These are phyloP conservation scores for Stagonosporopsis cucurbitacearum DNA, from an alignment of 2,329 filamentous ascomycete genomes.

Conservation along the genomic window DNA sequence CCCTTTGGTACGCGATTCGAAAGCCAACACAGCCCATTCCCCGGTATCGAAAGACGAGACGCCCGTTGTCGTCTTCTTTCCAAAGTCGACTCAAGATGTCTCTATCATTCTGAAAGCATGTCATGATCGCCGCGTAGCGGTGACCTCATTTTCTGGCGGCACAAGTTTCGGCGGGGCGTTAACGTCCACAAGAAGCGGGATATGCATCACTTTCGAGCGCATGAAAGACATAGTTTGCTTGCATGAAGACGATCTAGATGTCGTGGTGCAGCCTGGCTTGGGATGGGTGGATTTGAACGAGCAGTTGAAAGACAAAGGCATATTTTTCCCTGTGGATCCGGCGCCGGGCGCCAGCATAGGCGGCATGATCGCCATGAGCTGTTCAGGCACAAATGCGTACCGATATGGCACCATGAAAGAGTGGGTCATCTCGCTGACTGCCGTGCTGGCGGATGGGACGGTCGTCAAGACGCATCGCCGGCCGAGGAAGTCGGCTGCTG, in stretches of 20 bases:
- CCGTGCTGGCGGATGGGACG: conserved; percentile 86
- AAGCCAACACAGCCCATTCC: conserved; percentile 36
- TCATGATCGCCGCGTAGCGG: conserved; percentile 76
- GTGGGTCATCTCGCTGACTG: conserved; percentile 84
- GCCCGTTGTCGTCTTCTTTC: conserved; percentile 71
- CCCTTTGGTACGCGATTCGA: conserved; percentile 14
- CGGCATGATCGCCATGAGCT: conserved; percentile 74
- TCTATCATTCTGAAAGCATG: conserved; percentile 83
- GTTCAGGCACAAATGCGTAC: conserved; percentile 85
- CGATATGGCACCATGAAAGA: conserved; percentile 93
- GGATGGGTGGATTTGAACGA: conserved; percentile 87
- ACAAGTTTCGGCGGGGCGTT: conserved; percentile 89
- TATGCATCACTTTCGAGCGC: conserved; percentile 81
- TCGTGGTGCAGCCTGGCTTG: conserved; percentile 67
- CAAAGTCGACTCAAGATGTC: conserved; percentile 77
- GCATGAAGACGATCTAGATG: conserved; percentile 71
- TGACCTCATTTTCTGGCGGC: conserved; percentile 85
- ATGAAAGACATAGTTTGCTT: conserved; percentile 85
- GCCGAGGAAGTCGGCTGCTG: conserved; percentile 85
- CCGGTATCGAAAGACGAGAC: conserved; percentile 37
- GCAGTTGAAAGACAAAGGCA: conserved; percentile 65
- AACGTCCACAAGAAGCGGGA: conserved; percentile 76
- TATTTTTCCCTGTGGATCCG: conserved; percentile 94
- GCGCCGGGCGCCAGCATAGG: conserved; percentile 90
- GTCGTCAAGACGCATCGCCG: conserved; percentile 85